Evolutionary conservation across 2,329 filamentous ascomycete genomes (phyloP).

Genomic region (Pseudogymnoascus sp.): DNA sequence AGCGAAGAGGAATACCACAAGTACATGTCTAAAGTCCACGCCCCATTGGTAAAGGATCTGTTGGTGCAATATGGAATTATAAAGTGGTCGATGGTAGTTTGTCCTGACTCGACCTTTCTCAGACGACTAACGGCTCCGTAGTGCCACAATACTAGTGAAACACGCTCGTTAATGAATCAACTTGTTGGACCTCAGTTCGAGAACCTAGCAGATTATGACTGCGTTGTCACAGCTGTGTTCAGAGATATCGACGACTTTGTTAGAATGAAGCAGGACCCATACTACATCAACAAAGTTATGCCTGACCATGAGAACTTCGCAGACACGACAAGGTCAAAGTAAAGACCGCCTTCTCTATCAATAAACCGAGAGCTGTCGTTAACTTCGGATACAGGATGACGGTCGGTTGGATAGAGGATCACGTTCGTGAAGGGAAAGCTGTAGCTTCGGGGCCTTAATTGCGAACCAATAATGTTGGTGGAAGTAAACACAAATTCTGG

Average conservation of each 20-base stretch:
- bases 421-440: background rate
- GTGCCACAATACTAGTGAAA: background rate
- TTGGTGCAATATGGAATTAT: background rate
- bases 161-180: background rate
- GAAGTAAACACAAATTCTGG: background rate
- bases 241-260: background rate
- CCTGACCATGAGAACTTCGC: background rate
- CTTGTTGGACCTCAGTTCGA: background rate
- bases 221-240: background rate
- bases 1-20: background rate
- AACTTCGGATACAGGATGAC: background rate
- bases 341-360: background rate
- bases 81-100: background rate
- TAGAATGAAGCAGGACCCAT: background rate
- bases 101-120: background rate
- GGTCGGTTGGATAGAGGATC: background rate
- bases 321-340: background rate
- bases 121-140: background rate
- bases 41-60: background rate
- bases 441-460: background rate
- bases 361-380: background rate
- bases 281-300: background rate
- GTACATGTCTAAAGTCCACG: background rate
- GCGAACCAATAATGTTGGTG: background rate
- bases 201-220: background rate